Evolutionary conservation across 1,284 basidiomycete species (phyloP), one percentile per base, ranked within the genome.

Genomic region (Clitocybe nebularis): DNA sequence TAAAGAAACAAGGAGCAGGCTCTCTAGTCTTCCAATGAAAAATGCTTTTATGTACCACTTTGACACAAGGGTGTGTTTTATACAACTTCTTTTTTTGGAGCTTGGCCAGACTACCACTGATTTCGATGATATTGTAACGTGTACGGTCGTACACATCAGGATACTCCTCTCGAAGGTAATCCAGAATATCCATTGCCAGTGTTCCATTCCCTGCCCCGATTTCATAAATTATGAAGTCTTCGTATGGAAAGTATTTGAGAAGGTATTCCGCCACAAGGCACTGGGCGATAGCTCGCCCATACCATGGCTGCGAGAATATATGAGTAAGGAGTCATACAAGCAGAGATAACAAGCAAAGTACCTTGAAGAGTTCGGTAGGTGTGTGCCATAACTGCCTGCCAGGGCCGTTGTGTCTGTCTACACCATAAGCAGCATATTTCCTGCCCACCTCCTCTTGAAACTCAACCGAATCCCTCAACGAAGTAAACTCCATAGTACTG

Each of bases 351-450:
- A 16, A 7, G 35, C 24, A n/a, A 62, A 77, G 48, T 56, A 93
- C 94, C 77, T 95, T 93, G 75, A 99, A 98, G 28, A 99, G 69
- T 62, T 99, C 95, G 1, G 93, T 97, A 0, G 96, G 96, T 0
- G 96, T 99, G 67, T 99, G 96, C 96, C 96, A 99, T 41, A 99
- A 75, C 63, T 99, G 96, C 55, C 82, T 77, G 4, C 93, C 93
- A 10, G 88, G 80, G 2, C 89, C 87, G 25, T 79, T 74, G 30
- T 70, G 71, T 39, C 72, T 72, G 52, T 83, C 75, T 46, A 65
- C 68, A 13, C 79, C 84, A 54, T 89, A 89, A 9, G 72, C 70
- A 28, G 77, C 74, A 60, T 96, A 96, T 50, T 83, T 76, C 54
- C 72, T 67, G 20, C 88, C 85, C 10, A 98, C 81, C 42, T 81